A percentile compares a stretch with the other conserved stretches of the same genome.
Evolutionary conservation across 257 asterid genomes (phyloP).

Genomic region (Solanum dulcamara): DNA sequence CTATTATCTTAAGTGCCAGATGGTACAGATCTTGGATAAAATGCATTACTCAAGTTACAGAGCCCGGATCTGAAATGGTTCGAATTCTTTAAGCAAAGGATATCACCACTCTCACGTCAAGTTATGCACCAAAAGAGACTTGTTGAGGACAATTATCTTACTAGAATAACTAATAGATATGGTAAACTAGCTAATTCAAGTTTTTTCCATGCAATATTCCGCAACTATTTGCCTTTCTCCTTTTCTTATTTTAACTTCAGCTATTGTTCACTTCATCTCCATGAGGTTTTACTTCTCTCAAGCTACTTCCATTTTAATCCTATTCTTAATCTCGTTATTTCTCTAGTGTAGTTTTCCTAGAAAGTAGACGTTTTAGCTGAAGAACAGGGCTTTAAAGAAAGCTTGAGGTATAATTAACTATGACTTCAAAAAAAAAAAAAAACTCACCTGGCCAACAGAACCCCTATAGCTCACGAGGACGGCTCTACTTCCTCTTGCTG

Average conservation of each 20-base stretch:
- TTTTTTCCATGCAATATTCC: background rate
- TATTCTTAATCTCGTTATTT: background rate
- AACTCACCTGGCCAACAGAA: conserved; percentile 47
- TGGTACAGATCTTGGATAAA: background rate
- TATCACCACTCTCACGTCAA: background rate
- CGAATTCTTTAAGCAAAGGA: background rate
- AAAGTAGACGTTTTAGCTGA: background rate
- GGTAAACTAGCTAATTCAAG: background rate
- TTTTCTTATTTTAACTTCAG: background rate
- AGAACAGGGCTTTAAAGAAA: background rate
- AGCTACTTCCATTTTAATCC: background rate
- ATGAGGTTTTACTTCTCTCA: background rate
- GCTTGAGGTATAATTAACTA: background rate
- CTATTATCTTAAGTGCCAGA: background rate
- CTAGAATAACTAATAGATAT: background rate
- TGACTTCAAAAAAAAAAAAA: background rate
- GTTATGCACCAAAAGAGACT: background rate
- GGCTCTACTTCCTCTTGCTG: conserved; percentile 64
- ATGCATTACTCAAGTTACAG: background rate
- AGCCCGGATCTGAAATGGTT: background rate
- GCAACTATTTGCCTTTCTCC: background rate
- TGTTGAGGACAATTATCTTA: background rate
- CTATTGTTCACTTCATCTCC: background rate
- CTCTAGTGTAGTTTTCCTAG: background rate
- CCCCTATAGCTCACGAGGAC: conserved; percentile 69